These are phyloP conservation scores for Eucalyptus sideroxylon DNA, from an alignment of 345 rosid species.

Conservation along the genomic window DNA sequence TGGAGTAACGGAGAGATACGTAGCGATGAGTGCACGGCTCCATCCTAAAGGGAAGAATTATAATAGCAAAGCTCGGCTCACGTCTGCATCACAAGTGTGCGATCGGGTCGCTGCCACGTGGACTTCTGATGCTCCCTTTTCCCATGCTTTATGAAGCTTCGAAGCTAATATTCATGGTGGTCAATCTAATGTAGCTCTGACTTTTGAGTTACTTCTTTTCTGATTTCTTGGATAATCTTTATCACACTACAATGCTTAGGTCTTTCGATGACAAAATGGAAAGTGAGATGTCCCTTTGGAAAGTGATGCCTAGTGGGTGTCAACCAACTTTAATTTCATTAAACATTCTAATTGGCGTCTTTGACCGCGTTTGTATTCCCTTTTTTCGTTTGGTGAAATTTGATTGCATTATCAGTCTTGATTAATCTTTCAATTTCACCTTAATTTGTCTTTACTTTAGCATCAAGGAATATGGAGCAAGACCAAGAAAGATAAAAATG, in stretches of 20 bases:
- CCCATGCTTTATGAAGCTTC: not conserved
- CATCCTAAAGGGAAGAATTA: conserved; percentile 12
- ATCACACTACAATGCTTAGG: not conserved
- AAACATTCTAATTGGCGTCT: not conserved
- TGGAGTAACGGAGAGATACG: conserved; percentile 31
- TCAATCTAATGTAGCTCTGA: not conserved
- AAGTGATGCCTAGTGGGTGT: not conserved
- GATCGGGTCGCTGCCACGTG: not conserved
- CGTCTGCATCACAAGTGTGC: not conserved
- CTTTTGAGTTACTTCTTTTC: not conserved
- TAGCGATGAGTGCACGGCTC: conserved; percentile 77
- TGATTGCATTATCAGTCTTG: not conserved
- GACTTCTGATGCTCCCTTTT: not conserved
- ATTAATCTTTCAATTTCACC: not conserved
- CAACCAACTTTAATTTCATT: not conserved
- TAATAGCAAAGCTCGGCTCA: not conserved
- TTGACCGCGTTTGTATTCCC: not conserved
- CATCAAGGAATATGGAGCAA: not conserved
- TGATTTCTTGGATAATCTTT: not conserved
- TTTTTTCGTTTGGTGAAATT: not conserved
- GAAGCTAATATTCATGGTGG: not conserved
- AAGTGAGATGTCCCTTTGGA: not conserved
- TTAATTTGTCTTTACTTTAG: not conserved
- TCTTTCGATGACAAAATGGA: not conserved
- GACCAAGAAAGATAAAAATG: not conserved